These are phyloP conservation scores for Chaetomium olivaceum DNA, from an alignment of 2,329 filamentous ascomycete genomes.

Conservation along the genomic window DNA sequence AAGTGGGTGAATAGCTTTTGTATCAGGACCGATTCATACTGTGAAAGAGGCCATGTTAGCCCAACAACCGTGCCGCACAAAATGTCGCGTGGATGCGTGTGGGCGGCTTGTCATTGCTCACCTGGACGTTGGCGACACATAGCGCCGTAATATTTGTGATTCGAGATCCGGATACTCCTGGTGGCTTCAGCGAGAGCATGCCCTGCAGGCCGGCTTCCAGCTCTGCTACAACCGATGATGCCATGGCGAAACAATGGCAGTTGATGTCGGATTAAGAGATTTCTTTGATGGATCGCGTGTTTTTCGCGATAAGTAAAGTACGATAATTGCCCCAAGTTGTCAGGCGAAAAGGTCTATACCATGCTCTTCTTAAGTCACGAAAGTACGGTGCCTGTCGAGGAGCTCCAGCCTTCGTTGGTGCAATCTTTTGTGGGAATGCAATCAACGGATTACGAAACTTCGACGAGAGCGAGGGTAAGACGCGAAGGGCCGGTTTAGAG, in stretches of 20 bases:
- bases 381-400: slow-evolving; percentile 20
- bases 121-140: slow-evolving; percentile 87
- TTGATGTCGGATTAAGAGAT: slow-evolving; percentile 1
- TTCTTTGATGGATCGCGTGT: slow-evolving; percentile 13
- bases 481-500: not conserved
- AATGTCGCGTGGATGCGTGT: slow-evolving; percentile 28
- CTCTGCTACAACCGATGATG: slow-evolving; percentile 86
- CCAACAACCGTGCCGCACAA: slow-evolving; percentile 15
- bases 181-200: slow-evolving; percentile 87
- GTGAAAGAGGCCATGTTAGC: slow-evolving; percentile 28
- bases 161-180: slow-evolving; percentile 90
- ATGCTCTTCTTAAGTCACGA: slow-evolving; percentile 30
- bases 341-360: slow-evolving; percentile 27
- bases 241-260: slow-evolving; percentile 40
- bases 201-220: slow-evolving; percentile 87
- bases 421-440: slow-evolving; percentile 11
- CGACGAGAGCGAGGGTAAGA: slow-evolving; percentile 12
- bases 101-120: slow-evolving; percentile 50
- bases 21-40: slow-evolving; percentile 89
- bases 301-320: slow-evolving; percentile 26
- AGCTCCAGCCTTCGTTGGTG: slow-evolving; percentile 12
- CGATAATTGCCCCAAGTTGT: slow-evolving; percentile 25
- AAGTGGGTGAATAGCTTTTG: slow-evolving; percentile 97
- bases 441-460: slow-evolving; percentile 29
- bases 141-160: slow-evolving; percentile 84